Evolutionary conservation across 306 rosid species (phyloP).

Genomic region (Sicyos edulis): DNA sequence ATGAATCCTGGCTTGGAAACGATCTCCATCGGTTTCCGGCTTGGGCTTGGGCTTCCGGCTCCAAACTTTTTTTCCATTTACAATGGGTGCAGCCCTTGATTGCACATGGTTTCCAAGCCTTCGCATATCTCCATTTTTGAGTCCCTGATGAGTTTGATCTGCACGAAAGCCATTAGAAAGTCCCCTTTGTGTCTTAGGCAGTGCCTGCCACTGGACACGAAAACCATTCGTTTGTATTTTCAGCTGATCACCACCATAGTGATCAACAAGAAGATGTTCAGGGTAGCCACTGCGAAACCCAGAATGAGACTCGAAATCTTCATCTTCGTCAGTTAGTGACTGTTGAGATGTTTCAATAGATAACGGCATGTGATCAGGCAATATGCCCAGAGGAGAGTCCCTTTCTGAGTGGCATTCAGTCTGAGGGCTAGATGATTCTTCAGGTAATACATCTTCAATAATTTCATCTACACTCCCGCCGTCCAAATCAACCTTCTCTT

Average conservation of each 20-base stretch:
- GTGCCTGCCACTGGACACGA: slow-evolving; percentile 32
- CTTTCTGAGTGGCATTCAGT: slow-evolving; percentile 31
- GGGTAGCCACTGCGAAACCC: slow-evolving; percentile 27
- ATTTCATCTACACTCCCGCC: slow-evolving; percentile 31
- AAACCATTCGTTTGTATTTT: slow-evolving; percentile 30
- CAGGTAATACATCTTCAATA: slow-evolving; percentile 29
- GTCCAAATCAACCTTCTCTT: slow-evolving; percentile 35
- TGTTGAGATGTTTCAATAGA: slow-evolving; percentile 30
- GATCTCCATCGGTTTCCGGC: slow-evolving; percentile 39
- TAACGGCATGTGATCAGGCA: slow-evolving; percentile 30
- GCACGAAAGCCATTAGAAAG: slow-evolving; percentile 31
- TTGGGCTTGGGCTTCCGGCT: slow-evolving; percentile 49
- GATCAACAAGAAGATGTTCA: slow-evolving; percentile 26
- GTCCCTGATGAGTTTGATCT: slow-evolving; percentile 39
- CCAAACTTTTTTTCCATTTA: slow-evolving; percentile 45
- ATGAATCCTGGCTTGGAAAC: slow-evolving; percentile 32
- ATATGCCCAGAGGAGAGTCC: slow-evolving; percentile 26
- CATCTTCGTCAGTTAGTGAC: slow-evolving; percentile 36
- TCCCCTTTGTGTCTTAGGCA: slow-evolving; percentile 39
- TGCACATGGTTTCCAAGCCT: slow-evolving; percentile 41
- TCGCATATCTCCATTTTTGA: slow-evolving; percentile 36
- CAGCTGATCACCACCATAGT: slow-evolving; percentile 39
- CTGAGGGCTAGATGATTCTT: slow-evolving; percentile 38
- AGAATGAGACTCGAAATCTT: slow-evolving; percentile 28
- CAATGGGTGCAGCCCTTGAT: slow-evolving; percentile 30